A percentile compares a stretch with the other conserved stretches of the same genome.
These are phyloP conservation scores for Candida gigantensis DNA, from an alignment of 1,139 yeast species.

Conservation along the genomic window DNA sequence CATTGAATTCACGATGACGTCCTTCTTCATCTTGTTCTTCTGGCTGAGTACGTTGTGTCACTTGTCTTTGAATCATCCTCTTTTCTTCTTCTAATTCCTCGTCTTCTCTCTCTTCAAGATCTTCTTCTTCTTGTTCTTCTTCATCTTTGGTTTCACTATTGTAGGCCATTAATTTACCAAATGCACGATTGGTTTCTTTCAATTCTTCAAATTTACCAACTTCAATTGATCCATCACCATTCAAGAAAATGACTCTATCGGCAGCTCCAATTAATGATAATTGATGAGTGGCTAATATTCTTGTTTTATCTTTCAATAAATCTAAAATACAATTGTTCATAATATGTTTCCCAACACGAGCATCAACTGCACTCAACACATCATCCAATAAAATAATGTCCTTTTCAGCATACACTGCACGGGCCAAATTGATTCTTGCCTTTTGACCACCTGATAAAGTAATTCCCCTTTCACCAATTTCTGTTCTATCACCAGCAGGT, in stretches of 20 bases:
- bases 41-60: constrained; percentile 15
- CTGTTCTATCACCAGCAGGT: constrained; percentile 48
- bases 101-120: constrained; percentile 13
- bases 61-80: constrained; percentile 22
- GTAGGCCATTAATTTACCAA: constrained; percentile 54
- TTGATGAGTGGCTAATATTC: constrained; percentile 51
- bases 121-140: constrained; percentile 24
- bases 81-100: constrained; percentile 23
- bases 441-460: constrained; percentile 53
- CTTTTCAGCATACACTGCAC: constrained; percentile 44
- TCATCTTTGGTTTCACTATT: constrained; percentile 22
- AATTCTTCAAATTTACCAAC: constrained; percentile 43
- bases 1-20: constrained; percentile 20
- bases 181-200: constrained; percentile 35
- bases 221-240: constrained; percentile 46
- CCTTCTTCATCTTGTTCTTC: constrained; percentile 23
- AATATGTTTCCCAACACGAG: constrained; percentile 49
- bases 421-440: constrained; percentile 47
- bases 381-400: constrained; percentile 48
- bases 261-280: constrained; percentile 45
- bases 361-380: constrained; percentile 52
- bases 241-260: constrained; percentile 40
- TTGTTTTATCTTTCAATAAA: constrained; percentile 35
- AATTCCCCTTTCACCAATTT: constrained; percentile 51
- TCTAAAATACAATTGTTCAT: constrained; percentile 41